These are phyloP conservation scores for Parietaria judaica DNA, from an alignment of 306 rosid species.

Conservation along the genomic window DNA sequence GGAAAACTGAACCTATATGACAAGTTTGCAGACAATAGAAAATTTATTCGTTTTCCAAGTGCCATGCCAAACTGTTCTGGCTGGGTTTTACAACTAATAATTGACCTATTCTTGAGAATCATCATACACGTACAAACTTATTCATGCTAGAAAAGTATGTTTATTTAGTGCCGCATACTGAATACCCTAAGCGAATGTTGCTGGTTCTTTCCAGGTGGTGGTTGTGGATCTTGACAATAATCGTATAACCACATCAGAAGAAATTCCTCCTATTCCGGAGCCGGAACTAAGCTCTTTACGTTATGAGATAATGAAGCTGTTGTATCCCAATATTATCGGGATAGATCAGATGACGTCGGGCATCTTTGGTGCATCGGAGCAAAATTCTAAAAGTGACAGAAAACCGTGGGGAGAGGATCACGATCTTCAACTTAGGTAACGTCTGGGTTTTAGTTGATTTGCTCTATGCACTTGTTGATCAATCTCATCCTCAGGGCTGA, in stretches of 20 bases:
- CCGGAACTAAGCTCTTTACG: slow-evolving; percentile 76
- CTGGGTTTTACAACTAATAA: too few species aligned
- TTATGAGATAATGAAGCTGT: slow-evolving; percentile 58
- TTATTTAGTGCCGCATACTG: too few species aligned
- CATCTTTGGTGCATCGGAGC: slow-evolving; percentile 41
- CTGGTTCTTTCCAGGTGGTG: slow-evolving; percentile 56
- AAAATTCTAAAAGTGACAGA: slow-evolving; percentile 43
- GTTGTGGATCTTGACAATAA: slow-evolving; percentile 93
- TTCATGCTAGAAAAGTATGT: too few species aligned
- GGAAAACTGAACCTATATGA: too few species aligned
- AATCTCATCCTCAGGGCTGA: too few species aligned
- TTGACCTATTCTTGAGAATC: too few species aligned
- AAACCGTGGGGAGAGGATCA: slow-evolving; percentile 97
- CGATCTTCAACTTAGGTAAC: slow-evolving; percentile 89
- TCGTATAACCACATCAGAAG: slow-evolving; percentile 78
- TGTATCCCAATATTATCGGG: slow-evolving; percentile 80
- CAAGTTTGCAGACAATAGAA: too few species aligned
- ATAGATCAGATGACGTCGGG: slow-evolving; percentile 74
- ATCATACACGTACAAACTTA: too few species aligned
- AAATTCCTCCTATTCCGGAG: slow-evolving; percentile 93
- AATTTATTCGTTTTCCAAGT: too few species aligned
- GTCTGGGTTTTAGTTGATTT: slow-evolving; percentile 16
- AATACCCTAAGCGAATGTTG: not conserved
- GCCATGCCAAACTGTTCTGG: too few species aligned
- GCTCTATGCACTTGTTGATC: too few species aligned